Base-by-base conservation (phyloP, 805 yeast genomes). In the Metschnikowia amazonensis region DNA sequence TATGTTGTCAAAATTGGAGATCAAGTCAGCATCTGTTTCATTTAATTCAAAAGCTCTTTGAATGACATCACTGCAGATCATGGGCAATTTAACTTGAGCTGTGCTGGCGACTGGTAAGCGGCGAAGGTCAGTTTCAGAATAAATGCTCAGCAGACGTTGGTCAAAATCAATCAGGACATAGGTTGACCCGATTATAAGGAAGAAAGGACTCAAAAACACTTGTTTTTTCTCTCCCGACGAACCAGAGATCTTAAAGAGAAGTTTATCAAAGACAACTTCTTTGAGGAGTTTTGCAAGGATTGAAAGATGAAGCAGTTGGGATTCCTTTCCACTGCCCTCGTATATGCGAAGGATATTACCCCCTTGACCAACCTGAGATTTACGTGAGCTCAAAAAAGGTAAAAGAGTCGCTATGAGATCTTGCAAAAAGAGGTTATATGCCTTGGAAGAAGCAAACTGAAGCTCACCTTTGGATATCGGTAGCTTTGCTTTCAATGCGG, bases 291-390 rank as follows among this genome's bases (percentile, higher is more conserved):
- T 49, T 1, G 52, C 55, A 14, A 49, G 27, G 14, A 49, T 46
- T 2, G 56, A 39, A 36, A 47, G 23, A 24, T 41, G 39, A 8
- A 47, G 42, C 23, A 39, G 38, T n/a, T 24, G 24, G 3, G 49
- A 21, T 23, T 50, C 52, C 16, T 18, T 16, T 4, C 49, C 45
- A 13, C 46, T 30, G 11, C 56, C 56, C 16, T 36, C 43, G 21
- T 53, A 53, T 2, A 44, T 42, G 8, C 51, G 46, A 2, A 51
- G 47, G 4, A 53, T 46, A 17, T 49, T 51, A n/a, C 45, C 47
- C 14, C 47, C 55, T 16, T 29, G 34, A 5, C 48, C 49, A 25
- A 32, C 20, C 3, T 28, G 14, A 4, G 25, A 27, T 10, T 38
- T 23, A 18, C 23, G 23, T 6, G 46, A 24, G 24, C 37, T 24